A percentile compares a stretch with the other conserved stretches of the same genome.
Conservation (phyloP, 2,329 filamentous ascomycete genomes). For the Daldinia sp. region DNA sequence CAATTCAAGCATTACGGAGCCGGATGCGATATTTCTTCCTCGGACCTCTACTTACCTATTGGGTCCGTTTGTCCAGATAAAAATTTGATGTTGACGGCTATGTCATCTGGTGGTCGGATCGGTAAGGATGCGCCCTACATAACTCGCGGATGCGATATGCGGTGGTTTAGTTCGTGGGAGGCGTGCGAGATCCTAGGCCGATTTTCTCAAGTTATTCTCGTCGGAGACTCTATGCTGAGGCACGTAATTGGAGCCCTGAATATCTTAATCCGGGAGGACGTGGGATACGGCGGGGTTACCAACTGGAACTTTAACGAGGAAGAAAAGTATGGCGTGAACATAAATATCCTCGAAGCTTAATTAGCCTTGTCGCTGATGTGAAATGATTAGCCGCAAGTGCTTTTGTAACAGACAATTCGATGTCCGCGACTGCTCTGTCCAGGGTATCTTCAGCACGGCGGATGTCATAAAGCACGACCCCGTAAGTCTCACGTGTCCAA, state of each 20-base stretch:
- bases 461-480: slow-evolving; percentile 55
- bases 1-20: slow-evolving; percentile 53
- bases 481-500: slow-evolving; percentile 51
- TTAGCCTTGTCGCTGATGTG: slow-evolving; percentile 10
- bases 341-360: not conserved
- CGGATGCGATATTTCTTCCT: slow-evolving; percentile 54
- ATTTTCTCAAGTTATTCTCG: slow-evolving; percentile 57
- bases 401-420: slow-evolving; percentile 61
- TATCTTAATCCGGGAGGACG: slow-evolving; percentile 54
- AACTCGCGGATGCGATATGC: slow-evolving; percentile 56
- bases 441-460: slow-evolving; percentile 57
- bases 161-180: slow-evolving; percentile 56
- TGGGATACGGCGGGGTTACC: slow-evolving; percentile 59
- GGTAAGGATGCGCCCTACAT: slow-evolving; percentile 56
- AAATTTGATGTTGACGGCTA: slow-evolving; percentile 50
- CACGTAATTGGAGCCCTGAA: slow-evolving; percentile 58
- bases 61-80: slow-evolving; percentile 48
- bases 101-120: slow-evolving; percentile 55
- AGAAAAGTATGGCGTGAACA: slow-evolving; percentile 48
- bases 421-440: slow-evolving; percentile 57
- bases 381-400: slow-evolving; percentile 49
- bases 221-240: slow-evolving; percentile 58
- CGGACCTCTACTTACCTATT: slow-evolving; percentile 52
- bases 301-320: slow-evolving; percentile 57
- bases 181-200: slow-evolving; percentile 55